Evolutionary conservation across 176 grass and related monocot genomes (phyloP).

Genomic region (Aegilops sharonensis): DNA sequence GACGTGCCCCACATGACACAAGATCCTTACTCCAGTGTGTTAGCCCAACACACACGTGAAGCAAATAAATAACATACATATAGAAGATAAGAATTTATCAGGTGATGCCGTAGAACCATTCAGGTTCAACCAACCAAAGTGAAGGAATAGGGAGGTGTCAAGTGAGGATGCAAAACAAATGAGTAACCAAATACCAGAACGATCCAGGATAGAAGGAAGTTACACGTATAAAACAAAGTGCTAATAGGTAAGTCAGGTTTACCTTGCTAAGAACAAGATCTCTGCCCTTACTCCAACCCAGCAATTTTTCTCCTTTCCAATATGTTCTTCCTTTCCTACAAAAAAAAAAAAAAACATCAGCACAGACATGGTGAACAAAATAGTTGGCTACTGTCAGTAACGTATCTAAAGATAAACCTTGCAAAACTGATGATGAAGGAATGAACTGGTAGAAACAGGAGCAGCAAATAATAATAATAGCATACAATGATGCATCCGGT

Average conservation of each 20-base stretch:
- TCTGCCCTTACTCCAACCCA: conserved; percentile 22
- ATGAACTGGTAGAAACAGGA: background rate
- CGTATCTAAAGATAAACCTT: background rate
- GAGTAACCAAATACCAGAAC: background rate
- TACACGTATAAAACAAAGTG: background rate
- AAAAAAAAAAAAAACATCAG: conserved; percentile 13
- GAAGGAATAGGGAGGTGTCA: background rate
- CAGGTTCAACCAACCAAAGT: background rate
- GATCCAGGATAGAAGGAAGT: background rate
- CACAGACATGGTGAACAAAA: background rate
- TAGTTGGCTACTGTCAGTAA: background rate
- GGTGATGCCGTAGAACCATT: background rate
- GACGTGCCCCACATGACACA: too few relatives aligned
- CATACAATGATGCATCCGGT: background rate
- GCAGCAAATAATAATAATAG: background rate
- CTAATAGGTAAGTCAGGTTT: background rate
- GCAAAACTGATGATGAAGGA: background rate
- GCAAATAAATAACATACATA: background rate
- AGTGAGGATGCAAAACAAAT: background rate
- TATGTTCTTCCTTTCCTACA: conserved; percentile 19
- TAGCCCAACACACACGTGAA: background rate
- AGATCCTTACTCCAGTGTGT: background rate
- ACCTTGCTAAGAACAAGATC: conserved; percentile 10
- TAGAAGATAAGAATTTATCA: background rate
- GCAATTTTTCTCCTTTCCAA: conserved; percentile 4